Base-by-base conservation (phyloP, 441 rosid genomes). In the Aleurites moluccanus region DNA sequence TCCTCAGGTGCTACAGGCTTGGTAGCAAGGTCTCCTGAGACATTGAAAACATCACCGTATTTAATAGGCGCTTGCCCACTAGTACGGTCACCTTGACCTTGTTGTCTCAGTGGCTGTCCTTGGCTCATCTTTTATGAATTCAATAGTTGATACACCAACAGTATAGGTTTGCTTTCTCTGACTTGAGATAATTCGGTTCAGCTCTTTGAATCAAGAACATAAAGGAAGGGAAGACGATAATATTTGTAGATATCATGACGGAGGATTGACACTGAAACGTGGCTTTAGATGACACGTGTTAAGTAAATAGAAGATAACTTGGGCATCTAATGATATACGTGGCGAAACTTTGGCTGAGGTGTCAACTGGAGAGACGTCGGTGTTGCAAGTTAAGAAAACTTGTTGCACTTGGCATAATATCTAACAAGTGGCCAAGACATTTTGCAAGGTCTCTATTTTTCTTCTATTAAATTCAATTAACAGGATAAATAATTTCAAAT, bases 11-110 rank as follows among this genome's bases (percentile, higher is more conserved):
- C 85, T 33, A 89, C 61, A 1, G 88, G 79, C 74, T 84, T 80
- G 18, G 69, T 44, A 0, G 93, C 85, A 0, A 90, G 91, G 15
- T 85, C 87, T 1, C 90, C 91, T 1, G 83, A 76, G 44, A 91
- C 92, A 71, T 79, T 33, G 10, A 90, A 88, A 27, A 89, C 83
- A 73, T 89, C 87, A 0, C 91, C 93, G 70, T 90, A 91, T 72
- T 57, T 87, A 52, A 89, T 80, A 2, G 95, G 89, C 20, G 86
- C 79, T 50, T 70, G 73, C 20, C 33, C 53, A n/a, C n/a, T n/a
- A n/a, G n/a, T n/a, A n/a, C n/a, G n/a, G n/a, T 35, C 38, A 35
- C 38, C 38, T 35, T 35, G 38, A 35, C 68, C 65, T 30, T 62
- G 61, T n/a, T 57, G 42, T 21, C 23, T 10, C 50, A 0, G 38